A percentile compares a stretch with the other conserved stretches of the same genome.
phyloP scores from a whole-genome alignment of 148 eudicot genomes.

The Selenicereus undatus region DNA sequence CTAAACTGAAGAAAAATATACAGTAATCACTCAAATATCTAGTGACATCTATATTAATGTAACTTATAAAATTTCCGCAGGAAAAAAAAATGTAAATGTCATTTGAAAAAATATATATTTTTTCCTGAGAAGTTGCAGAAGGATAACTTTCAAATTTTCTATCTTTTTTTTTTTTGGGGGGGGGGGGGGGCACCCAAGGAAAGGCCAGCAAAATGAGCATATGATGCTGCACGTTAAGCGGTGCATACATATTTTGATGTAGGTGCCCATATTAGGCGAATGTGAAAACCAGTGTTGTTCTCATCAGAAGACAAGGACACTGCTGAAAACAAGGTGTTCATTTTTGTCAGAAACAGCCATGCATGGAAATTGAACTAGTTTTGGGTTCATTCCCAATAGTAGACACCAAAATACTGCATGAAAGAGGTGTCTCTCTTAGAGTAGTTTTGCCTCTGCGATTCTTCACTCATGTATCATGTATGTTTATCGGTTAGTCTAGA shows the following conservation, averaged over 20 bases:
- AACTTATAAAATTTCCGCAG: background rate
- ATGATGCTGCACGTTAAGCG: too few relatives aligned
- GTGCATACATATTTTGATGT: too few relatives aligned
- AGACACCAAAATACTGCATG: conserved; percentile 13
- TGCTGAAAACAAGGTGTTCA: background rate
- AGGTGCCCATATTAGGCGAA: too few relatives aligned
- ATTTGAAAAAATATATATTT: background rate
- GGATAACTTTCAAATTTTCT: background rate
- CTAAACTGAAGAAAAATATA: too few relatives aligned
- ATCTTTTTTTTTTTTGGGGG: too few relatives aligned
- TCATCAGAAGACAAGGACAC: background rate
- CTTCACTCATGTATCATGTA: too few relatives aligned
- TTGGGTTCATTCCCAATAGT: conserved; percentile 18
- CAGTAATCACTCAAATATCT: too few relatives aligned
- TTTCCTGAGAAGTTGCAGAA: background rate
- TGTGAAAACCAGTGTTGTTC: background rate
- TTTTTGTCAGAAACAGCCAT: background rate
- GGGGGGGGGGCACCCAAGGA: background rate
- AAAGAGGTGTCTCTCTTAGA: conserved; percentile 12
- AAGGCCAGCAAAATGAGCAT: background rate
- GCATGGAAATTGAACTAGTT: conserved; percentile 14
- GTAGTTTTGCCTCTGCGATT: background rate
- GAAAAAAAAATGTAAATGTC: background rate
- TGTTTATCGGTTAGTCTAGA: background rate
- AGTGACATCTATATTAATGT: background rate